phyloP scores from a whole-genome alignment of 202 grass and related monocot genomes.

The Panicum virgatum region DNA sequence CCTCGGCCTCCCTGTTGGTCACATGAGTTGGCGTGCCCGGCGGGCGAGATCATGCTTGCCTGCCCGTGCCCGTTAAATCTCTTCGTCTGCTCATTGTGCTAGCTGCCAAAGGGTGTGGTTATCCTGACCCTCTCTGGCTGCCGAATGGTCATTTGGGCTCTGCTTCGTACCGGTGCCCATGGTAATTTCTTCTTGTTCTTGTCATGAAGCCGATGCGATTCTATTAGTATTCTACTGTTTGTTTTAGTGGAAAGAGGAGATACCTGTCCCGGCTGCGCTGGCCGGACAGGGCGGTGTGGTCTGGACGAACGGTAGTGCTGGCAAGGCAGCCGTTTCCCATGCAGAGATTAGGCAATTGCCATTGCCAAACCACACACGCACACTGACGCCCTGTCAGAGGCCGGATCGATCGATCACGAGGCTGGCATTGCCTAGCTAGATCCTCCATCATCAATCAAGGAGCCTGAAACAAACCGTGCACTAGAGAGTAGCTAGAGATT shows the following conservation, averaged over 20 bases:
- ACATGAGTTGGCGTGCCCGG: slow-evolving; percentile 28
- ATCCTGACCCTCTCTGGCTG: not conserved
- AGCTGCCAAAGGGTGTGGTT: not conserved
- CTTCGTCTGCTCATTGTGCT: not conserved
- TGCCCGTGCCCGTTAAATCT: not conserved
- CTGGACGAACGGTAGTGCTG: not conserved
- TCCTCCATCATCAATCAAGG: not conserved
- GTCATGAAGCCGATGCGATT: not conserved
- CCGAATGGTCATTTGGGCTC: not conserved
- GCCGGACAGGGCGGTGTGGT: not conserved
- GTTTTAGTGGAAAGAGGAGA: not conserved
- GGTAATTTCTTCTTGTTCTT: not conserved
- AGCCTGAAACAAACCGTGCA: not conserved
- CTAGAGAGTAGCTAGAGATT: no score
- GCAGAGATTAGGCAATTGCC: not conserved
- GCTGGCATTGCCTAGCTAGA: not conserved
- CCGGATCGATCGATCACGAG: not conserved
- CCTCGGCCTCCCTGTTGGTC: not conserved
- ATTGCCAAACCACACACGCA: not conserved
- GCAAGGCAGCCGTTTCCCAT: not conserved
- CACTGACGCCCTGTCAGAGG: not conserved
- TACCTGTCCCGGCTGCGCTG: not conserved
- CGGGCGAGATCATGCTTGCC: no score
- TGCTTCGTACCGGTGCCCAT: not conserved
- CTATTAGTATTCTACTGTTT: no score